Evolutionary conservation across 2,329 filamentous ascomycete genomes (phyloP), one percentile per base, ranked within the genome.

Genomic region (Rachicladosporium sp.): DNA sequence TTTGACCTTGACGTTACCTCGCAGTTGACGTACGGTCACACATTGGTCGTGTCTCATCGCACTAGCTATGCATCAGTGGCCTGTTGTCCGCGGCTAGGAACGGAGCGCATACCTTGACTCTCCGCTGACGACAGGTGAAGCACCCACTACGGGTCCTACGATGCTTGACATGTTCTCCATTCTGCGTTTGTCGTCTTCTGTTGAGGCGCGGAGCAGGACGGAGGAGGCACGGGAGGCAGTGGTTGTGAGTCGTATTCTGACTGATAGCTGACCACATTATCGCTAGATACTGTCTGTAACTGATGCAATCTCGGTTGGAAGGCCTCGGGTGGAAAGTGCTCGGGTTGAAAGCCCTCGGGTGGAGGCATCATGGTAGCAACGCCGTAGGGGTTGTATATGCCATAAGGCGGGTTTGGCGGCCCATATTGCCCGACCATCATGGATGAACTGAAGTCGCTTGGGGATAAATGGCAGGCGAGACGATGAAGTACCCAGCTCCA

Each of bases 61-160:
- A 98, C 83, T 94, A 32, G 23, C 4, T 2, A 47, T 37, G 42
- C 29, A 29, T 27, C 21, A 7, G 44, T 51, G 42, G 55, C 51
- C 35, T 33, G n/a, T 11, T n/a, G 2, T 13, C 30, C 34, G 10
- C 2, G 6, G 10, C 11, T 10, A 6, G 7, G 23, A 10, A 4
- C 2, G 15, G 10, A 19, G 7, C 3, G 6, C 49, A 46, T 55
- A 75, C 73, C 69, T 80, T 96, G 37, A 96, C 88, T 59, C 91
- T 76, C 49, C 91, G 76, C 52, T 80, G 80, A 43, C 91, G 76
- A 62, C 91, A 98, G 35, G 88, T 96, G 57, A 76, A 95, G 64
- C 91, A 98, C 21, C 91, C 91, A 47, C 87, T 95, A 51, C 91
- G 74, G 33, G 91, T 96, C 50, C 91, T 78, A 45, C 88, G 81